Percentiles rank a stretch among this genome's conserved stretches.
Conservation (phyloP, 805 yeast genomes). For the Spathaspora sp. region DNA sequence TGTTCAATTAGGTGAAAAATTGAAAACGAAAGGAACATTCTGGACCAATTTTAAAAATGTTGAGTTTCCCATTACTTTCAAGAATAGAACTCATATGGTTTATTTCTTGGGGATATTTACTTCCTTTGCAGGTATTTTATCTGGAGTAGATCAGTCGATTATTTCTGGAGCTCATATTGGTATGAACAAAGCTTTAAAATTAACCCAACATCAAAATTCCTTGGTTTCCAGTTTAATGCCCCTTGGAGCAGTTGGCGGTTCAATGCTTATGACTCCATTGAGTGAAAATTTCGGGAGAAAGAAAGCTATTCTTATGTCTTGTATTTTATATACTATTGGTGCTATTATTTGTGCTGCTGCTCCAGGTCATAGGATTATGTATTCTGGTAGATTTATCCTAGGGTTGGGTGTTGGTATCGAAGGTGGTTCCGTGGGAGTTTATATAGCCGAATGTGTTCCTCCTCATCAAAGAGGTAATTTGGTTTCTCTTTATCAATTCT, state of each 20-base stretch:
- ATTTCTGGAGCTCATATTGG: conserved; percentile 61
- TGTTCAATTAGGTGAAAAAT: conserved; percentile 27
- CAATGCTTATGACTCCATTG: conserved; percentile 55
- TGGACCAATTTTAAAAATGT: conserved; percentile 34
- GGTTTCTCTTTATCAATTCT: conserved; percentile 61
- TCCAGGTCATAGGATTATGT: conserved; percentile 34
- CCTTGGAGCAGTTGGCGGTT: conserved; percentile 65
- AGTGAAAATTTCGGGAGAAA: conserved; percentile 58
- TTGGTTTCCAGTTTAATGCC: conserved; percentile 61
- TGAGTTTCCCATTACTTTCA: conserved; percentile 39
- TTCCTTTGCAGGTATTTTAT: conserved; percentile 59
- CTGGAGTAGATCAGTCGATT: conserved; percentile 66
- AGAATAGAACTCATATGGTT: conserved; percentile 45
- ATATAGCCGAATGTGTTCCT: conserved; percentile 60
- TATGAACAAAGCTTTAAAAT: conserved; percentile 39
- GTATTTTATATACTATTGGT: conserved; percentile 53
- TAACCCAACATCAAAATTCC: conserved; percentile 44
- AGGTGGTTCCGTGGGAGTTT: conserved; percentile 62
- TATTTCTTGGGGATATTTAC: conserved; percentile 53
- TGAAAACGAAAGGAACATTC: conserved; percentile 26
- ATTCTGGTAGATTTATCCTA: conserved; percentile 50
- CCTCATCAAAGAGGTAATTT: conserved; percentile 55
- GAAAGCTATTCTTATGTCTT: conserved; percentile 50
- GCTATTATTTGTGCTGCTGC: conserved; percentile 53
- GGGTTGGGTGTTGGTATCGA: conserved; percentile 68